Percentiles rank a stretch among this genome's conserved stretches.
phyloP scores from a whole-genome alignment of 2,329 filamentous ascomycete species.

The Penicillium sp. region DNA sequence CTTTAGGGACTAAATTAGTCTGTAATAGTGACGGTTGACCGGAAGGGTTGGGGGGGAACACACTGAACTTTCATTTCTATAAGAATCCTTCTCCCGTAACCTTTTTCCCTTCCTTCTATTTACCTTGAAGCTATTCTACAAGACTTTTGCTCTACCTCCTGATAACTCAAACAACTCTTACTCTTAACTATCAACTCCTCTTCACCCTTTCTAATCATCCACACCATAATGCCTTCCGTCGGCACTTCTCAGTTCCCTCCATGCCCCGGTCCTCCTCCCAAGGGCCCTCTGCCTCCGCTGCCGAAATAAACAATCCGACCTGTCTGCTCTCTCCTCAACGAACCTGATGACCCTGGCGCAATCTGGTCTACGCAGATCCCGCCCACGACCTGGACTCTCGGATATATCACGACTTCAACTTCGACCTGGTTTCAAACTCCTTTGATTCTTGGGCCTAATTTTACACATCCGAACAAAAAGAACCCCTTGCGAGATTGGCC shows the following conservation, averaged over 20 bases:
- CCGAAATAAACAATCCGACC: slow-evolving; percentile 34
- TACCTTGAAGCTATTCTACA: not conserved
- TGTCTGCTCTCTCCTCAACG: slow-evolving; percentile 22
- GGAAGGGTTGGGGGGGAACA: slow-evolving; percentile 5
- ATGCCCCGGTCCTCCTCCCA: slow-evolving; percentile 41
- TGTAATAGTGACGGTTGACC: slow-evolving; percentile 15
- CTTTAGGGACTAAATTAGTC: slow-evolving; percentile 14
- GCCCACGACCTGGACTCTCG: slow-evolving; percentile 26
- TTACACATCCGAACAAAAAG: not conserved
- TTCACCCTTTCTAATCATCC: not conserved
- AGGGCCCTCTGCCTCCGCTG: slow-evolving; percentile 41
- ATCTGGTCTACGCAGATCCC: slow-evolving; percentile 19
- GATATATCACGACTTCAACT: slow-evolving; percentile 35
- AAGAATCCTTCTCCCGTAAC: slow-evolving; percentile 4
- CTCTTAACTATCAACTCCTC: slow-evolving; percentile 1
- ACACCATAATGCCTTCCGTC: slow-evolving; percentile 37
- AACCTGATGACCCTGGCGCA: slow-evolving; percentile 34
- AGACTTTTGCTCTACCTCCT: not conserved
- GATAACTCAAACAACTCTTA: slow-evolving; percentile 2
- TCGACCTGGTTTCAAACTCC: slow-evolving; percentile 28
- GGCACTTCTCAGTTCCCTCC: slow-evolving; percentile 40
- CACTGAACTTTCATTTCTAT: slow-evolving; percentile 4
- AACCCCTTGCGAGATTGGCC: not conserved
- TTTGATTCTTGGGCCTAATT: slow-evolving; percentile 23
- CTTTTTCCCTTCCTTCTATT: not conserved